Evolutionary conservation across 2,329 filamentous ascomycete species (phyloP).

Genomic region (Thielaviopsis punctulata): DNA sequence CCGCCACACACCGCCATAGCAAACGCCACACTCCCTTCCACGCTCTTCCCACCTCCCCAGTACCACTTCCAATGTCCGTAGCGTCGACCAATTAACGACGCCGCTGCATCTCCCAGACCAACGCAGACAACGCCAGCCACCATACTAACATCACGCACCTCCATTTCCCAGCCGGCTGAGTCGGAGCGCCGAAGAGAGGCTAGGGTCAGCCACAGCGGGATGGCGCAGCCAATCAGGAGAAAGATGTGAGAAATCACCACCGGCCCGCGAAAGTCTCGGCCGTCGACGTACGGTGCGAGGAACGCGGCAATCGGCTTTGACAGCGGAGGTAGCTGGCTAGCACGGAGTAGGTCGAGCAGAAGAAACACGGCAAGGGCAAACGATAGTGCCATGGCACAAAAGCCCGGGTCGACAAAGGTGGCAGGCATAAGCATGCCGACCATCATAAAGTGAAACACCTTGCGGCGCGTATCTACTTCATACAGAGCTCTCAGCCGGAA

Average conservation of each 20-base stretch:
- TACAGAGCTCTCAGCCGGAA: slow-evolving; percentile 57
- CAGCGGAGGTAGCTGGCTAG: slow-evolving; percentile 78
- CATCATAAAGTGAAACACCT: slow-evolving; percentile 98
- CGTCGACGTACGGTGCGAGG: slow-evolving; percentile 84
- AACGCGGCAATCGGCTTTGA: slow-evolving; percentile 75
- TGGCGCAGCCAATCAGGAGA: slow-evolving; percentile 81
- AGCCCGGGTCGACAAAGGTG: slow-evolving; percentile 73
- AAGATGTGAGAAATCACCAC: slow-evolving; percentile 96
- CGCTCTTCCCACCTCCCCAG: slow-evolving; percentile 90
- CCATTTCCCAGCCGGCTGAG: slow-evolving; percentile 54
- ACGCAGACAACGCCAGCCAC: slow-evolving; percentile 85
- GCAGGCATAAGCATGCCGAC: slow-evolving; percentile 85
- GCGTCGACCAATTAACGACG: slow-evolving; percentile 72
- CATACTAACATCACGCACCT: slow-evolving; percentile 66
- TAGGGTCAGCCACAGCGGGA: slow-evolving; percentile 80
- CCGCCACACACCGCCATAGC: slow-evolving; percentile 61
- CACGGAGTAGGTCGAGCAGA: slow-evolving; percentile 73
- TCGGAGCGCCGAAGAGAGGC: slow-evolving; percentile 45
- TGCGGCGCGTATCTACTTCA: slow-evolving; percentile 88
- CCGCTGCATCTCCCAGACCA: slow-evolving; percentile 85
- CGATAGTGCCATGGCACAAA: slow-evolving; percentile 60
- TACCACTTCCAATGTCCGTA: slow-evolving; percentile 84
- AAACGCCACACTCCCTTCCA: slow-evolving; percentile 78
- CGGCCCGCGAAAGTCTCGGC: slow-evolving; percentile 77
- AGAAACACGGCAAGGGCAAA: slow-evolving; percentile 72